Conservation (phyloP, 805 yeast genomes). For the Ogataea pini region DNA sequence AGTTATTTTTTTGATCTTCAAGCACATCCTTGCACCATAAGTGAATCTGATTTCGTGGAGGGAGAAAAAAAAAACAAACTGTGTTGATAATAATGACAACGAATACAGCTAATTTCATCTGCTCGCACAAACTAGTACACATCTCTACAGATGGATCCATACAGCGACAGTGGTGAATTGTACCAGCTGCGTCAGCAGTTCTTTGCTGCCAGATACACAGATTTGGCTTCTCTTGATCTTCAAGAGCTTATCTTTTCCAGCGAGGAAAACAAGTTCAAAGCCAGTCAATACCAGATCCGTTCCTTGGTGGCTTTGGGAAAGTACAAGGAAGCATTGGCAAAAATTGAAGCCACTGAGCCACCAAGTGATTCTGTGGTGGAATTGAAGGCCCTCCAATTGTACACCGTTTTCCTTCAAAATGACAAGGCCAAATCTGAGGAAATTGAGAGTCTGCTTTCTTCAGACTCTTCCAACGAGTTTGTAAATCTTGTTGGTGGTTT, state of each 20-base stretch:
- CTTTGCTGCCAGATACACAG: slow-evolving; percentile 29
- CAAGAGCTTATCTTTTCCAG: slow-evolving; percentile 31
- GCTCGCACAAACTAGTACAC: not conserved
- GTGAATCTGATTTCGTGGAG: not conserved
- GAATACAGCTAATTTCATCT: not conserved
- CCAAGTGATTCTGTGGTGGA: slow-evolving; percentile 16
- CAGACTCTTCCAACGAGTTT: slow-evolving; percentile 21
- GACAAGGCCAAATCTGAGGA: slow-evolving; percentile 20
- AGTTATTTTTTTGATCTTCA: too few species aligned
- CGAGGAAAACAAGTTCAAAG: slow-evolving; percentile 28
- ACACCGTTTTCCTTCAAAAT: slow-evolving; percentile 13
- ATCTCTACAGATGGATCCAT: slow-evolving; percentile 24
- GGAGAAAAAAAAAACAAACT: not conserved
- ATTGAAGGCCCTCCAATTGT: slow-evolving; percentile 17
- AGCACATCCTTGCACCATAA: slow-evolving; percentile 9
- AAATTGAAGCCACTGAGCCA: slow-evolving; percentile 12
- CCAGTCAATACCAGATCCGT: slow-evolving; percentile 29
- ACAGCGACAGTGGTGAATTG: slow-evolving; percentile 31
- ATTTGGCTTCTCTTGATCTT: slow-evolving; percentile 20
- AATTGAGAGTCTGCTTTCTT: slow-evolving; percentile 23
- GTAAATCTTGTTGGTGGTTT: slow-evolving; percentile 20
- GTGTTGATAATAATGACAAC: slow-evolving; percentile 9
- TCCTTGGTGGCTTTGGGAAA: slow-evolving; percentile 18
- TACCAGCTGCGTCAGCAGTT: slow-evolving; percentile 33
- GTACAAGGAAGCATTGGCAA: slow-evolving; percentile 20